Percentiles rank a stretch among this genome's conserved stretches.
Evolutionary conservation across 371 early-diverging fungal species (phyloP).

Genomic region (Funneliformis caledonium): DNA sequence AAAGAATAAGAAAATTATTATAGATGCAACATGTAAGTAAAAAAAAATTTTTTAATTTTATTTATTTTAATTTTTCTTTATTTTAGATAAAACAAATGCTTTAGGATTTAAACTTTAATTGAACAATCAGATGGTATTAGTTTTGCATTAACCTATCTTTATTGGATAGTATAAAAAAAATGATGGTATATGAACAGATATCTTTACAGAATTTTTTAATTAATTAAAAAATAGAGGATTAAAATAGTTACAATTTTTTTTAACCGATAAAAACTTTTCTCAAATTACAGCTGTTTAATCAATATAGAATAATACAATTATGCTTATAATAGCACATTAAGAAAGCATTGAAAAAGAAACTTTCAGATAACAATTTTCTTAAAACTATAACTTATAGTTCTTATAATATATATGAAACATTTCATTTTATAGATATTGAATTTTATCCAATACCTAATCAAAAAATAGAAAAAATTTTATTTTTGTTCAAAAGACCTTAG

Average conservation of each 20-base stretch:
- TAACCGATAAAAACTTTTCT: neutral
- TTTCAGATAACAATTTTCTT: neutral
- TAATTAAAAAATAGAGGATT: neutral
- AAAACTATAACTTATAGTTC: conserved; percentile 16
- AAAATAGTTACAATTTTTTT: neutral
- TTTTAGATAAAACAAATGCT: conserved; percentile 11
- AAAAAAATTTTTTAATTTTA: too few relatives aligned
- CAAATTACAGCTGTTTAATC: neutral
- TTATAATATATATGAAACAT: neutral
- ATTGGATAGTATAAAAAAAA: neutral
- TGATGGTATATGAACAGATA: neutral
- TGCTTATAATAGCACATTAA: neutral
- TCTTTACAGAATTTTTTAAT: conserved; percentile 2
- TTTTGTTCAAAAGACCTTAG: conserved; percentile 19
- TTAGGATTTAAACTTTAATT: neutral
- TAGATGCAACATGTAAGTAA: conserved; percentile 1
- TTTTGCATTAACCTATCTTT: conserved; percentile 5
- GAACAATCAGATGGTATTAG: neutral
- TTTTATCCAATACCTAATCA: neutral
- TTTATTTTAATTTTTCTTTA: too few relatives aligned
- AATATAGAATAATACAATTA: neutral
- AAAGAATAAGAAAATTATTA: neutral
- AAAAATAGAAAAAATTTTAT: neutral
- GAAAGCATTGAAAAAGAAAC: neutral
- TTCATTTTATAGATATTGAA: neutral